Evolutionary conservation across 208 protist species (phyloP), one percentile per base, ranked within the genome.

Genomic region (Trypanosoma theileri): DNA sequence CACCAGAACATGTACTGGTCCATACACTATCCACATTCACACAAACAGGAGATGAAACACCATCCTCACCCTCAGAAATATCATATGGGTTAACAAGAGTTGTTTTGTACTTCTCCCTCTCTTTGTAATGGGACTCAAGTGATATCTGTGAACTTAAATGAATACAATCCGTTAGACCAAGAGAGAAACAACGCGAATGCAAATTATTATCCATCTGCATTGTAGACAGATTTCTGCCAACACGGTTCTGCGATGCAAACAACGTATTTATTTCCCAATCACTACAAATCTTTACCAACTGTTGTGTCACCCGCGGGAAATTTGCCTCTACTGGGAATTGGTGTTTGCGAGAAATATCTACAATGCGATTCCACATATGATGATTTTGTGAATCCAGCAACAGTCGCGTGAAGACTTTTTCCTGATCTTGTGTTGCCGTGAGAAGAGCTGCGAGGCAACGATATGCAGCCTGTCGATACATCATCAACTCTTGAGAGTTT

Each of bases 361-460:
- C 68, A 58, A 93, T 87, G 42, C 88, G 82, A 28, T 89, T 73
- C 86, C 86, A 96, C 19, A 85, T 55, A 41, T 79, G 75, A 57
- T 81, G 75, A 22, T 75, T 68, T 7, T 66, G 60, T 3, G 80
- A 68, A 59, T 84, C 80, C 35, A 94, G 85, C 24, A 96, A 75
- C 58, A 97, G 91, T 16, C 82, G 54, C 17, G 75, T 64, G 58
- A 94, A 94, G 28, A 96, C 82, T 8, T 75, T 80, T 64, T 95
- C 90, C 50, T 94, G 79, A 0, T 70, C 77, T 66, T 97, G 93
- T 17, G 93, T 97, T 22, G 78, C 75, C 14, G 71, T 73, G 24
- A 95, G 73, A 6, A 89, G 78, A 13, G 82, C 75, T 11, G 76
- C 84, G 4, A 97, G 65, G 44, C 87, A 88, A 55, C 85, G 82